phyloP scores from a whole-genome alignment of 2,329 filamentous ascomycete species.

The Neonectria neomacrospora region DNA sequence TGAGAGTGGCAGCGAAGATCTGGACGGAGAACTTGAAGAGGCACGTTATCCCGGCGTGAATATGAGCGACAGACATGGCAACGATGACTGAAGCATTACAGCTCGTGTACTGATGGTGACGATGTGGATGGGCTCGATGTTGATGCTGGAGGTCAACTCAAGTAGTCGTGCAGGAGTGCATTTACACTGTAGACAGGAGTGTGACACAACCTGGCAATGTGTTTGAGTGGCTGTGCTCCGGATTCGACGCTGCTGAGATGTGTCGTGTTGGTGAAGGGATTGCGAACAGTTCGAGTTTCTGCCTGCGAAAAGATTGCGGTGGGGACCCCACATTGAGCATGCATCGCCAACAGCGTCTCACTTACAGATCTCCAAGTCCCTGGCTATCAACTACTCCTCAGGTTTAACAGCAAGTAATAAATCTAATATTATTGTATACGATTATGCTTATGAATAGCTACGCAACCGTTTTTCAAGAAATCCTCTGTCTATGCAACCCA shows the following conservation, averaged over 20 bases:
- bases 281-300: constrained; percentile 2
- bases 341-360: not conserved
- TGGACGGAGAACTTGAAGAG: constrained; percentile 7
- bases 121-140: not conserved
- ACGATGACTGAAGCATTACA: constrained; percentile 27
- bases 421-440: not conserved
- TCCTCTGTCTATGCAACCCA: not conserved
- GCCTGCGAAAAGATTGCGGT: constrained; percentile 11
- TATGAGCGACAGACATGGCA: constrained; percentile 22
- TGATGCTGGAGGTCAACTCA: no score
- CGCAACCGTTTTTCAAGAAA: not conserved
- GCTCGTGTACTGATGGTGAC: not conserved
- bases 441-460: not conserved
- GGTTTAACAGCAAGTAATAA: constrained; percentile 13
- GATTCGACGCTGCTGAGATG: not conserved
- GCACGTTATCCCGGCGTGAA: constrained; percentile 18
- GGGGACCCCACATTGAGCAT: not conserved
- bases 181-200: not conserved
- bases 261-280: not conserved
- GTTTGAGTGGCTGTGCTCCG: not conserved
- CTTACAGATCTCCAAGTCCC: not conserved
- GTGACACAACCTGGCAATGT: not conserved
- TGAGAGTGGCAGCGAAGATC: constrained; percentile 1
- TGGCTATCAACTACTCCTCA: not conserved
- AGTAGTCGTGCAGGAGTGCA: not conserved